Conservation (phyloP, 75 land plant species). For the Picea glauca region DNA sequence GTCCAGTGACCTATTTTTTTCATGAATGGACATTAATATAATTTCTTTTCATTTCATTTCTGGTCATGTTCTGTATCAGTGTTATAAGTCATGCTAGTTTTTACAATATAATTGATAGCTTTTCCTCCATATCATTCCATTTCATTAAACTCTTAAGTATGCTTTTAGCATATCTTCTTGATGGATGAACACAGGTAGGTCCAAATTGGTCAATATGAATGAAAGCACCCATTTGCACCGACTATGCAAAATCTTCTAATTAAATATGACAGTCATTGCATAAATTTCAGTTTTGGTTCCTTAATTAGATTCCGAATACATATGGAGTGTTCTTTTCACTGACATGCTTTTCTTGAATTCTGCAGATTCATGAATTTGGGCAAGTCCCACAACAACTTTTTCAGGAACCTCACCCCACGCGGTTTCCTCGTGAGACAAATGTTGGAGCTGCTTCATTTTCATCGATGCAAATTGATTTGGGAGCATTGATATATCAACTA, state of each 20-base stretch:
- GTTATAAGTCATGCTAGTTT: no score
- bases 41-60: no score
- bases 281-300: background rate
- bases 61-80: no score
- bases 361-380: slow-evolving; percentile 54
- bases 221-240: no score
- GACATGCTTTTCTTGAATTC: background rate
- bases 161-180: background rate
- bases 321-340: background rate
- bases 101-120: no score
- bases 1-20: no score
- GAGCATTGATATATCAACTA: slow-evolving; percentile 1
- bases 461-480: slow-evolving; percentile 4
- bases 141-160: background rate
- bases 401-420: slow-evolving; percentile 26
- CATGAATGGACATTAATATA: no score
- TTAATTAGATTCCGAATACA: background rate
- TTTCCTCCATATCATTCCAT: background rate
- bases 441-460: background rate
- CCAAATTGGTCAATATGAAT: no score
- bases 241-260: no score
- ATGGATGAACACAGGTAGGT: background rate
- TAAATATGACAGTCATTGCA: background rate
- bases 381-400: slow-evolving; percentile 51
- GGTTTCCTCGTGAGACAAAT: background rate